Base-by-base conservation (phyloP, 306 rosid genomes). In the Medicago truncatula region DNA sequence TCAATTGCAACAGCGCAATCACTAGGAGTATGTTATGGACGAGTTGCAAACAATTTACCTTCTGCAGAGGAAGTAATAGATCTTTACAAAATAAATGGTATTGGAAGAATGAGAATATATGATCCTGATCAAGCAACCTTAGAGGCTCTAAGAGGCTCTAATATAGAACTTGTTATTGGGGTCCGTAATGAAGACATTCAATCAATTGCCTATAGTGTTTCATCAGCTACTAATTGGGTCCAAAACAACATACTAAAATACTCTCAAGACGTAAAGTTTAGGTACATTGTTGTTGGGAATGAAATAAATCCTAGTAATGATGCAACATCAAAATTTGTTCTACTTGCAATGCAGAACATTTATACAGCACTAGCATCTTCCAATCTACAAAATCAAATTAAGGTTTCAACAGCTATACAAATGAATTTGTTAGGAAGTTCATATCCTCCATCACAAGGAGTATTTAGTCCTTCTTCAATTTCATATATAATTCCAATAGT, bases 271-370 rank as follows among this genome's bases (percentile, higher is more conserved):
- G 82, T 88, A 70, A 83, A 79, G 6, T 80, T 90, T 39, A 52
- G 34, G 58, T 84, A 90, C 87, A 72, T 90, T 16, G 73, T 76
- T 7, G 83, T 84, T 18, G 90, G 96, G 9, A 86, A 90, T n/a
- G 60, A 54, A 54, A 54, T 54, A 18, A 13, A 54, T 54, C 28
- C 60, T 9, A 54, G 0, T 4, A 3, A 31, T 1, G 56, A 39
- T 18, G 72, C 59, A 17, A 9, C 6, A 16, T 7, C 83, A 10
- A 17, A 61, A 5, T 78, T 15, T 40, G 38, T 86, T 46, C 31
- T 81, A 0, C 83, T 70, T 1, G 87, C 85, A 49, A 83, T 86
- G 38, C 54, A 73, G 6, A 86, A 81, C 60, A 71, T 90, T 23
- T 56, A 79, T 8, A 34, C 11, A 6, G 77, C 86, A 54, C 71